These are phyloP conservation scores for Acorus gramineus DNA, from an alignment of 106 monocot species.

Conservation along the genomic window DNA sequence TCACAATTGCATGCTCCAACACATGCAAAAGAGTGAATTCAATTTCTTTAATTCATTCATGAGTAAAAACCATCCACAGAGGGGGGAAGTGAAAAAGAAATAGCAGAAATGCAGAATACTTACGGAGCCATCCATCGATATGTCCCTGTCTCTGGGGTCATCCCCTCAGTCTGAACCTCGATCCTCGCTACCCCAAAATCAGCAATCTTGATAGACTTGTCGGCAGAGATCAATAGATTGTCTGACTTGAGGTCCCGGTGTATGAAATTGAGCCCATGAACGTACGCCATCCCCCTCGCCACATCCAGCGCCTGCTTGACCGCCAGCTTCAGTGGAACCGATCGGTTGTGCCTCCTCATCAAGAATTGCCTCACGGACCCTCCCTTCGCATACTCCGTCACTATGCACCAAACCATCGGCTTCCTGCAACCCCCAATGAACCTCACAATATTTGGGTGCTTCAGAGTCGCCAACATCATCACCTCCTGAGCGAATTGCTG, in stretches of 20 bases:
- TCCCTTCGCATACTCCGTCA: constrained; percentile 27
- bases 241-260: no score
- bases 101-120: neutral
- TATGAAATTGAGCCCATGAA: no score
- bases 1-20: no score
- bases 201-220: constrained; percentile 26
- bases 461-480: constrained; percentile 18
- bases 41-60: no score
- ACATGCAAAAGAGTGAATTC: no score
- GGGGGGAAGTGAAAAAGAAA: neutral
- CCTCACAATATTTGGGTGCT: constrained; percentile 20
- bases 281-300: no score
- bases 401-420: constrained; percentile 28
- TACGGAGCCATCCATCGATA: constrained; percentile 48
- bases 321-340: constrained; percentile 18
- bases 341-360: constrained; percentile 21
- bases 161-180: constrained; percentile 22
- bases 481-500: constrained; percentile 27
- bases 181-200: constrained; percentile 31
- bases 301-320: constrained; percentile 6
- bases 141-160: constrained; percentile 34
- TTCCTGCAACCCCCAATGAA: constrained; percentile 32
- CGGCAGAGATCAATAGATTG: no score
- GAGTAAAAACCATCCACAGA: no score
- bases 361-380: constrained; percentile 30